Conservation (phyloP, 768 basidiomycete genomes). For the Cystofilobasidium capitatum region DNA sequence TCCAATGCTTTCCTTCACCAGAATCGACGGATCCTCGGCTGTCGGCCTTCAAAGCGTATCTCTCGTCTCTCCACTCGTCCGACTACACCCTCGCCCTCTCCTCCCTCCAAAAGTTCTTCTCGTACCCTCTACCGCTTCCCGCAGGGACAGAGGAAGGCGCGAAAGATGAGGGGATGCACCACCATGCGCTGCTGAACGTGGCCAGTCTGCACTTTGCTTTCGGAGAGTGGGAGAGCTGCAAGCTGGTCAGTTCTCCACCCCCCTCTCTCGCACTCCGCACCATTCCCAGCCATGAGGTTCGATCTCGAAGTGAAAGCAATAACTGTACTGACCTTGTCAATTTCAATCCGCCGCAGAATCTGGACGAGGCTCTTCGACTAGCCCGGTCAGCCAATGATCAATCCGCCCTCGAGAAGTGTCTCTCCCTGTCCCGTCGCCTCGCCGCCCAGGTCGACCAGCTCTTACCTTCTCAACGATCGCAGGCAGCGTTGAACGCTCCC, state of each 20-base stretch:
- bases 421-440: neutral
- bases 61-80: conserved; percentile 48
- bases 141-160: neutral
- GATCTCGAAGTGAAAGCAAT: neutral
- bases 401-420: conserved; percentile 64
- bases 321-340: neutral
- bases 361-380: conserved; percentile 68
- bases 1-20: neutral
- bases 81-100: conserved; percentile 63
- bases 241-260: conserved; percentile 47
- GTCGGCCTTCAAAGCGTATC: neutral
- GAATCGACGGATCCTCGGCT: conserved; percentile 54
- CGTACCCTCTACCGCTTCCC: conserved; percentile 46
- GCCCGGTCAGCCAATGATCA: conserved; percentile 63
- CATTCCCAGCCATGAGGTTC: too few species aligned
- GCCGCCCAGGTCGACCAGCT: conserved; percentile 48
- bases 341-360: conserved; percentile 46
- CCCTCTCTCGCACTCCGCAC: neutral
- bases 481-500: conserved; percentile 42
- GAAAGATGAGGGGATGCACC: conserved; percentile 49
- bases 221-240: conserved; percentile 57
- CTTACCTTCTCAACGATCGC: conserved; percentile 32
- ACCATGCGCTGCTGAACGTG: conserved; percentile 67
- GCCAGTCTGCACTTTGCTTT: conserved; percentile 67
- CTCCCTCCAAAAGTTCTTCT: conserved; percentile 66